Base-by-base conservation (phyloP, 2,329 filamentous ascomycete species). In the Trichoderma cornu-damae region DNA sequence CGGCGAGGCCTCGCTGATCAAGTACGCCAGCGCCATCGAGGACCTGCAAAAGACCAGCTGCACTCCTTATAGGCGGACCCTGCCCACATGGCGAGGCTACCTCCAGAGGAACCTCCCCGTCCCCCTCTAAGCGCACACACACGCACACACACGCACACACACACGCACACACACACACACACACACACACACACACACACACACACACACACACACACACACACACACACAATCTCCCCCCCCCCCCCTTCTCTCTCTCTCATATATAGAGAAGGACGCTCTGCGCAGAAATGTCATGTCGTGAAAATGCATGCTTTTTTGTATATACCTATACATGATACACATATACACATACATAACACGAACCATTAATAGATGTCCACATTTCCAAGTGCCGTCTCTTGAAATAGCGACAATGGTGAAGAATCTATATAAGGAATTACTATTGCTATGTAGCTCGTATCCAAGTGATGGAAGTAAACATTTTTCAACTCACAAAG, bases 11-110 rank as follows among this genome's bases (percentile, higher is more conserved):
- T 73, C 73, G 52, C 69, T 88, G 59, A 72, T 88, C 51, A 80
- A 74, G 65, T 87, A 79, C 73, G 84, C 75, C 0, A 87, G 80
- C 64, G 84, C 83, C 1, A 84, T 86, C 62, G 83, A 86, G 68
- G 78, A 86, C 65, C 66, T 85, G 60, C 78, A 81, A 67, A 63
- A 70, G 22, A 70, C 64, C 3, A 70, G 71, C 4, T 66, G 72
- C 6, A 77, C 75, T 0, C 64, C 68, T 11, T 78, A 78, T 56
- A 75, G 75, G 67, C 74, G 82, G 30, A 75, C 72, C 2, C 66
- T 75, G 46, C 81, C 82, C 0, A 69, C 72, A 57, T 85, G 81
- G 80, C 69, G 74, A 3, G 79, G 76, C 2, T 82, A 82, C 61
- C 66, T 77, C 46, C 66, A 67, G 54, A 73, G 73, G 37, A 78